Conservation (phyloP, 768 basidiomycete genomes). For the Cystofilobasidium ferigula region DNA sequence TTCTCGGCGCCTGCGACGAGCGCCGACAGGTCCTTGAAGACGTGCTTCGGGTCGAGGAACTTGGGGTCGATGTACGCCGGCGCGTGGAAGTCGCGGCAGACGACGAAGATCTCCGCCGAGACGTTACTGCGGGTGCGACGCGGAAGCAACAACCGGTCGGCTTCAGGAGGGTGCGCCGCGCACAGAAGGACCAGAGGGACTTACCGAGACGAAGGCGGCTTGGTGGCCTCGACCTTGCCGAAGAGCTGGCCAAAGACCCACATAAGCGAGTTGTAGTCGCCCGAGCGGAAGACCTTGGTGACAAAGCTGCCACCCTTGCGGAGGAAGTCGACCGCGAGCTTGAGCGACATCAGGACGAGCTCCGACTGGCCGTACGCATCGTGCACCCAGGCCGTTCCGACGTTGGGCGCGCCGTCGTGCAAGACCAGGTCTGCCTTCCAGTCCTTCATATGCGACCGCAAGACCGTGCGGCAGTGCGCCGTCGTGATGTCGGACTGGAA, state of each 20-base stretch:
- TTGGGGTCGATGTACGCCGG: slow-evolving; percentile 95
- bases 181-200: slow-evolving; percentile 28
- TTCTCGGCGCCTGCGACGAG: slow-evolving; percentile 27
- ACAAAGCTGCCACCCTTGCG: slow-evolving; percentile 87
- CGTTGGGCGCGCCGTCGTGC: slow-evolving; percentile 98
- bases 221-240: slow-evolving; percentile 92
- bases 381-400: slow-evolving; percentile 98
- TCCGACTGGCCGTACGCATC: slow-evolving; percentile 96
- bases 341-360: slow-evolving; percentile 86
- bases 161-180: background rate
- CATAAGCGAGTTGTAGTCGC: slow-evolving; percentile 94
- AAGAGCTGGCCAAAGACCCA: slow-evolving; percentile 99
- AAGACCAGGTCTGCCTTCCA: slow-evolving; percentile 99
- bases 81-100: slow-evolving; percentile 86
- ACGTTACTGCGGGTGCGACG: slow-evolving; percentile 63
- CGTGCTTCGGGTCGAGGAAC: slow-evolving; percentile 92
- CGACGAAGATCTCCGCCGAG: slow-evolving; percentile 98
- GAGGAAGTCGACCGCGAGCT: slow-evolving; percentile 90
- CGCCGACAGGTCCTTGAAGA: slow-evolving; percentile 79
- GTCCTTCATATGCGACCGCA: slow-evolving; percentile 81
- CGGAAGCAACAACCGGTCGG: background rate
- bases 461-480: slow-evolving; percentile 69
- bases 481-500: slow-evolving; percentile 94
- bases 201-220: slow-evolving; percentile 91
- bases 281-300: slow-evolving; percentile 96